phyloP scores from a whole-genome alignment of 2,329 filamentous ascomycete species.

The Phoma sp. region DNA sequence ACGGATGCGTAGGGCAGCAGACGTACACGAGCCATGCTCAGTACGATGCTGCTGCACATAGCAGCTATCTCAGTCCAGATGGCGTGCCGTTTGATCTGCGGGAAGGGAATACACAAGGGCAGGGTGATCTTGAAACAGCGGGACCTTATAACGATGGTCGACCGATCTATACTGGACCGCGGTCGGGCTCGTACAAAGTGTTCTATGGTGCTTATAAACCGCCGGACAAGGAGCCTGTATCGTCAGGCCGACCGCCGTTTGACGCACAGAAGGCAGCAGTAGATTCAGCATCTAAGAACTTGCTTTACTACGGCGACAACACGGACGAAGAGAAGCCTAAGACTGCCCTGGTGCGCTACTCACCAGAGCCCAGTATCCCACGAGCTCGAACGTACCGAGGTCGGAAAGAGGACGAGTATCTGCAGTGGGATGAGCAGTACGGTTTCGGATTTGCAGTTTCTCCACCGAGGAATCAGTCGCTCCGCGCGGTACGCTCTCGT shows the following conservation, averaged over 20 bases:
- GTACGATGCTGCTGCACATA: neutral
- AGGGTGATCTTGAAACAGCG: neutral
- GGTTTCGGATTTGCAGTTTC: neutral
- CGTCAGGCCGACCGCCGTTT: neutral
- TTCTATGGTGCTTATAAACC: neutral
- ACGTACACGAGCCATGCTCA: neutral
- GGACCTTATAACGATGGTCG: no score
- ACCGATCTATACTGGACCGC: no score
- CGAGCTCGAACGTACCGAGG: neutral
- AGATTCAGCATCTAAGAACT: neutral
- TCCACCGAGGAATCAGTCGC: neutral
- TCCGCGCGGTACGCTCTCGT: neutral
- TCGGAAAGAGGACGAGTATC: neutral
- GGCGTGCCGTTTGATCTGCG: constrained; percentile 2
- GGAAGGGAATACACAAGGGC: neutral
- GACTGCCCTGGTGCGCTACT: neutral
- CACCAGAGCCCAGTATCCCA: neutral
- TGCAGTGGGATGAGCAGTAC: neutral
- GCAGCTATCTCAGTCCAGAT: neutral
- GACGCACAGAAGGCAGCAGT: neutral
- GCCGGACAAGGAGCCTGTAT: no score
- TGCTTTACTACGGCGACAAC: neutral
- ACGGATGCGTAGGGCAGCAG: neutral
- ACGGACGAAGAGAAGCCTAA: neutral
- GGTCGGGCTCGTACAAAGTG: neutral